These are phyloP conservation scores for Cyclospora cayetanensis DNA, from an alignment of 169 alveolate genomes.

Conservation along the genomic window DNA sequence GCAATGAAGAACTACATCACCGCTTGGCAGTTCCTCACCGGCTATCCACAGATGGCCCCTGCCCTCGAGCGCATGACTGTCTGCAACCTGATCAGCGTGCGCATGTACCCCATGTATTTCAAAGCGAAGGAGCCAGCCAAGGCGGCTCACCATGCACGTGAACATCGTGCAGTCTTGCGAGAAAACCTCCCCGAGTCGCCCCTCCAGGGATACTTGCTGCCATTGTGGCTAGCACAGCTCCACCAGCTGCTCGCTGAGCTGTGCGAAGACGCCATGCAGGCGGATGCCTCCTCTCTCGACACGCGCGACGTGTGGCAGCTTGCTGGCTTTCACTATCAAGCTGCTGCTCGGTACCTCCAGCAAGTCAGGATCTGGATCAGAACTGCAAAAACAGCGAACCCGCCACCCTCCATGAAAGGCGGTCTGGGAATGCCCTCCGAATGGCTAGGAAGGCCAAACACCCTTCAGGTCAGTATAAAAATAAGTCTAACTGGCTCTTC, in stretches of 20 bases:
- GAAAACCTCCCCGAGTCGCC: conserved; percentile 64
- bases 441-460: conserved; percentile 70
- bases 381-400: conserved; percentile 56
- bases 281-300: conserved; percentile 43
- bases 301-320: conserved; percentile 67
- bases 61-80: conserved; percentile 70
- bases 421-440: conserved; percentile 66
- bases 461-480: conserved; percentile 65
- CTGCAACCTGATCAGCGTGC: conserved; percentile 68
- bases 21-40: conserved; percentile 74
- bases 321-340: conserved; percentile 70
- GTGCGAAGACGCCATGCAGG: conserved; percentile 54
- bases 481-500: too few species aligned
- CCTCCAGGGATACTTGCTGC: conserved; percentile 65
- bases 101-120: conserved; percentile 73
- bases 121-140: conserved; percentile 68
- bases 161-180: conserved; percentile 72
- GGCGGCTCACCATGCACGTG: conserved; percentile 74
- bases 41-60: conserved; percentile 67
- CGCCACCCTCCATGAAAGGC: conserved; percentile 73
- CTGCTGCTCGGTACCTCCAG: conserved; percentile 71
- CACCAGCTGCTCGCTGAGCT: conserved; percentile 69
- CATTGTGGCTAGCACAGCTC: conserved; percentile 72
- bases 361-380: conserved; percentile 67
- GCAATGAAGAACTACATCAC: conserved; percentile 72